Evolutionary conservation across 371 early-diverging fungal species (phyloP).

Genomic region (Mucor mucedo): DNA sequence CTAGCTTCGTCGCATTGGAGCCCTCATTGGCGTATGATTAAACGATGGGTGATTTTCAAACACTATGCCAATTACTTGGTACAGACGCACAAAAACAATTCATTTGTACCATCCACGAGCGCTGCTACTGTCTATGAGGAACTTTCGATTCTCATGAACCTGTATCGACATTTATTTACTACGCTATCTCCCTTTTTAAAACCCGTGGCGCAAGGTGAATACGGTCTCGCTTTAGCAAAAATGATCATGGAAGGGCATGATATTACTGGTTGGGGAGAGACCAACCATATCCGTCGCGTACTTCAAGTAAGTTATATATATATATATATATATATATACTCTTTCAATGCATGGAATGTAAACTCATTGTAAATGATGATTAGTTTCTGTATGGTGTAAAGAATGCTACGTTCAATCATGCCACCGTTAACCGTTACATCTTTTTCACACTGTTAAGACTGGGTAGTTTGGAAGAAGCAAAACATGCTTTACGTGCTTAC

Average conservation of each 20-base stretch:
- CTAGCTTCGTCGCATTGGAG: slow-evolving; percentile 48
- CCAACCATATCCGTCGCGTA: slow-evolving; percentile 32
- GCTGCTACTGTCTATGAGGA: slow-evolving; percentile 15
- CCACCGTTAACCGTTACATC: slow-evolving; percentile 65
- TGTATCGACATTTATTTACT: slow-evolving; percentile 22
- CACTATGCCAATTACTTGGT: slow-evolving; percentile 41
- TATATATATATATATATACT: background rate
- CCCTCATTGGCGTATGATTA: slow-evolving; percentile 48
- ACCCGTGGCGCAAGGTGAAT: slow-evolving; percentile 8
- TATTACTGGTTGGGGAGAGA: slow-evolving; percentile 42
- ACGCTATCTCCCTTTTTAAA: slow-evolving; percentile 16
- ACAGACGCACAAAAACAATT: slow-evolving; percentile 19
- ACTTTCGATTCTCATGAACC: slow-evolving; percentile 23
- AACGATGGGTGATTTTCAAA: slow-evolving; percentile 52
- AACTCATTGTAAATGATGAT: background rate
- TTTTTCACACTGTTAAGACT: slow-evolving; percentile 59
- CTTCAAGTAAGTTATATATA: slow-evolving; percentile 31
- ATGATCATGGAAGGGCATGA: slow-evolving; percentile 33
- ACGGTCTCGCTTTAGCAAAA: slow-evolving; percentile 26
- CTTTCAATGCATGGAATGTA: no score
- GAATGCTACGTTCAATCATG: slow-evolving; percentile 72
- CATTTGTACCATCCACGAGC: slow-evolving; percentile 13
- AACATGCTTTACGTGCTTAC: slow-evolving; percentile 66
- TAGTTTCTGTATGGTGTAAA: slow-evolving; percentile 63
- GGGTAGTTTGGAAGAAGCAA: slow-evolving; percentile 77